Evolutionary conservation across 371 early-diverging fungal genomes (phyloP).

Genomic region (Mortierella polycephala): DNA sequence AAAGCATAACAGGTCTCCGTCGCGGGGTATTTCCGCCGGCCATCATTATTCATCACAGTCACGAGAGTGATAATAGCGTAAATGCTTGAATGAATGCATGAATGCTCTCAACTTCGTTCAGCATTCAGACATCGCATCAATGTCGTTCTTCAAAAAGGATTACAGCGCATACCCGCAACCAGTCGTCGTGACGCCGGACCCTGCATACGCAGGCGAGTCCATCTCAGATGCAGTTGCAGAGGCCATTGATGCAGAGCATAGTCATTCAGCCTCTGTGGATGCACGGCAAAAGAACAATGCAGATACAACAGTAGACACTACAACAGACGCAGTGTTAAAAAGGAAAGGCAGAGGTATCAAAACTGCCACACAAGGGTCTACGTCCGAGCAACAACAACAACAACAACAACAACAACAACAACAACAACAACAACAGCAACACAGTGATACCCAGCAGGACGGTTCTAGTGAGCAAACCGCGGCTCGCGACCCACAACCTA

Average conservation of each 20-base stretch:
- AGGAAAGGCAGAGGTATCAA: too few relatives aligned
- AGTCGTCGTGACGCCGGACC: constrained; percentile 47
- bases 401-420: constrained; percentile 6
- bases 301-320: too few relatives aligned
- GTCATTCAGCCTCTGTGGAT: not conserved
- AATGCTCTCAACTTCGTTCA: not conserved
- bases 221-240: constrained; percentile 24
- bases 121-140: not conserved
- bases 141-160: constrained; percentile 47
- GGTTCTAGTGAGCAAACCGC: too few relatives aligned
- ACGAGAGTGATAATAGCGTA: not conserved
- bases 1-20: too few relatives aligned
- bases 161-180: constrained; percentile 46
- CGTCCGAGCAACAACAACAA: constrained; percentile 5
- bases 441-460: too few relatives aligned
- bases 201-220: constrained; percentile 8
- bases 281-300: too few relatives aligned
- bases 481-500: not conserved
- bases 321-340: too few relatives aligned
- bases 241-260: not conserved
- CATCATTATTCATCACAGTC: too few relatives aligned
- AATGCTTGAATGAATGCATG: not conserved
- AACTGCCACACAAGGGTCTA: not conserved
- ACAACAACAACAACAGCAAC: constrained; percentile 5
- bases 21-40: too few relatives aligned